Conservation (phyloP, 345 rosid genomes). For the Laguncularia racemosa region DNA sequence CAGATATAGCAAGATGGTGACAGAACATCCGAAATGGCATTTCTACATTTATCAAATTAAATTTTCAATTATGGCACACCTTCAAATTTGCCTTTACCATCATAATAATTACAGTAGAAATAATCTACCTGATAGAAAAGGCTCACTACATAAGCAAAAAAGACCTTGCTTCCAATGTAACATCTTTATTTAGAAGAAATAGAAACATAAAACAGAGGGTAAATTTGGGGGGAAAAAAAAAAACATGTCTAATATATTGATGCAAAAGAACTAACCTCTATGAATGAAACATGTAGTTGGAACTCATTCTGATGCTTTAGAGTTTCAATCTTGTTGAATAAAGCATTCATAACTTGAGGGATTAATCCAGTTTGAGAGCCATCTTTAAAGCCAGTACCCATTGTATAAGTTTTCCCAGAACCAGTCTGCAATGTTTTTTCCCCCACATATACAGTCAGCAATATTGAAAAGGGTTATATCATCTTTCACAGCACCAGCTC, state of each 20-base stretch:
- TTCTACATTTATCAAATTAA: not conserved
- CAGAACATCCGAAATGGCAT: not conserved
- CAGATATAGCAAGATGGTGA: not conserved
- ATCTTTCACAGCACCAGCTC: not conserved
- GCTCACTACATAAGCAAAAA: no score
- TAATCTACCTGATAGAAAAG: not conserved
- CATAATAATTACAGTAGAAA: not conserved
- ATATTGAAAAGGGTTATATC: not conserved
- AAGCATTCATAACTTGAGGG: conserved; percentile 83
- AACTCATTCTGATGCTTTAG: conserved; percentile 72
- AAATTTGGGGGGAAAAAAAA: not conserved
- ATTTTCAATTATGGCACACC: not conserved
- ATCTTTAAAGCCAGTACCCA: conserved; percentile 95
- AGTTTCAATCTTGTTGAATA: conserved; percentile 75
- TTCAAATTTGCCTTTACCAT: no score
- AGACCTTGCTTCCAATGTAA: no score
- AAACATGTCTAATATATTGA: not conserved
- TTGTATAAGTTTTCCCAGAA: conserved; percentile 97
- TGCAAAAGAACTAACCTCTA: conserved; percentile 56
- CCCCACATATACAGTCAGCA: conserved; percentile 11
- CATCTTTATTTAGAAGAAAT: no score
- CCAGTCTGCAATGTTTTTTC: conserved; percentile 58
- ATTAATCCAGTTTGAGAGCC: conserved; percentile 70
- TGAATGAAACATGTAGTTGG: conserved; percentile 89
- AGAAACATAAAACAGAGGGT: no score